Evolutionary conservation across 2,329 filamentous ascomycete genomes (phyloP).

Genomic region (Curvularia hawaiiensis): DNA sequence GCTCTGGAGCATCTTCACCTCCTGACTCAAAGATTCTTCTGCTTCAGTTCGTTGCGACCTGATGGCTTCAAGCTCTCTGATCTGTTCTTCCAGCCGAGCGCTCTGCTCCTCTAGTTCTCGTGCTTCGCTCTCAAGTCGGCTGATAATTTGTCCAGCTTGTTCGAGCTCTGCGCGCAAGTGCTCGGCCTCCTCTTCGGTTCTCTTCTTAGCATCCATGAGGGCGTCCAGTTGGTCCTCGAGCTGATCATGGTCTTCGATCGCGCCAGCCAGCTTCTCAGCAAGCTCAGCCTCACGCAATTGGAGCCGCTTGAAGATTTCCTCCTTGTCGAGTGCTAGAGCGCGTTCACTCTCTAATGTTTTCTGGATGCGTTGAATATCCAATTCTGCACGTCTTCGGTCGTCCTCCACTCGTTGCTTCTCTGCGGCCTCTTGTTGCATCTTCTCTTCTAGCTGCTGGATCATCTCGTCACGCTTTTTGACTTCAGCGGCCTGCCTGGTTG

Average conservation of each 20-base stretch:
- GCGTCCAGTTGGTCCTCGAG: slow-evolving; percentile 93
- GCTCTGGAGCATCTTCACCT: slow-evolving; percentile 90
- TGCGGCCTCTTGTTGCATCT: slow-evolving; percentile 76
- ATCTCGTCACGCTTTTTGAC: slow-evolving; percentile 95
- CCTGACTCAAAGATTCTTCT: slow-evolving; percentile 77
- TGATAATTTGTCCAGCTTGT: slow-evolving; percentile 87
- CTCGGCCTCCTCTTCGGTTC: slow-evolving; percentile 82
- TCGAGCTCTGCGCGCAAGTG: slow-evolving; percentile 81
- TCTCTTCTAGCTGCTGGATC: slow-evolving; percentile 84
- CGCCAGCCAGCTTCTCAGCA: slow-evolving; percentile 88
- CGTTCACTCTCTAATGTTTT: slow-evolving; percentile 95
- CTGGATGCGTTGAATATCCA: slow-evolving; percentile 87
- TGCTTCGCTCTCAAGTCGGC: slow-evolving; percentile 85
- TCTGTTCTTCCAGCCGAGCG: slow-evolving; percentile 69
- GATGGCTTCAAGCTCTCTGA: slow-evolving; percentile 71
- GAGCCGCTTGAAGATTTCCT: slow-evolving; percentile 97
- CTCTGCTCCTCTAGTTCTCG: slow-evolving; percentile 71
- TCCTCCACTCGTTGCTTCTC: slow-evolving; percentile 85
- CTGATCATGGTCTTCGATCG: slow-evolving; percentile 90
- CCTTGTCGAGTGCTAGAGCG: slow-evolving; percentile 94
- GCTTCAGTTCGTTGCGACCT: slow-evolving; percentile 76
- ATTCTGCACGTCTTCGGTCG: slow-evolving; percentile 83
- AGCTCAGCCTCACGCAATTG: slow-evolving; percentile 91
- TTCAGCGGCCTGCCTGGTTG: slow-evolving; percentile 88
- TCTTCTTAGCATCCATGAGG: slow-evolving; percentile 86